A percentile compares a stretch with the other conserved stretches of the same genome.
These are phyloP conservation scores for Apophysomyces trapeziformis DNA, from an alignment of 371 early-diverging fungal genomes.

Conservation along the genomic window DNA sequence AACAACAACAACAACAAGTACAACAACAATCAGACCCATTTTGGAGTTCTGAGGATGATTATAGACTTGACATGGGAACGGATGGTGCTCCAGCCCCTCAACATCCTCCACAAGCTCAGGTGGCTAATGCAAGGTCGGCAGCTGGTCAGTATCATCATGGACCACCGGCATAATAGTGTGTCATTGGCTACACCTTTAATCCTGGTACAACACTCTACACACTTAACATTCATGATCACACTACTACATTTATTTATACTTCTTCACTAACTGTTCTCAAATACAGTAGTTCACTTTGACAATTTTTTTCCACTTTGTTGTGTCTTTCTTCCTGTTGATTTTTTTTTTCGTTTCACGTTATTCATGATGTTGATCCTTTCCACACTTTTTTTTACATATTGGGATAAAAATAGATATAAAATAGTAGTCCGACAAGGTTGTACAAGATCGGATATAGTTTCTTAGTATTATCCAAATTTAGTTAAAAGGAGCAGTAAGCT, in stretches of 20 bases:
- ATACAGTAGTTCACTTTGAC: not conserved
- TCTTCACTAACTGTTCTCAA: constrained; percentile 1
- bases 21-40: constrained; percentile 6
- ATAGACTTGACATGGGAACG: constrained; percentile 6
- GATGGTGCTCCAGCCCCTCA: constrained; percentile 9
- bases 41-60: constrained; percentile 2
- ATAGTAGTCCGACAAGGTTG: not conserved
- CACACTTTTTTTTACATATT: not conserved
- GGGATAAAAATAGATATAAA: not conserved
- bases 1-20: constrained; percentile 11
- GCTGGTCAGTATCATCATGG: not conserved
- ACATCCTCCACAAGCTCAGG: not conserved
- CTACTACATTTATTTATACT: not conserved
- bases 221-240: not conserved
- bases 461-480: not conserved
- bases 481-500: not conserved
- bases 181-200: not conserved
- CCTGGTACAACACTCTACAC: not conserved
- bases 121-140: not conserved
- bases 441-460: constrained; percentile 9
- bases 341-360: not conserved
- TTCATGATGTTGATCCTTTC: not conserved
- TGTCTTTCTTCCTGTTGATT: not conserved
- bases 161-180: not conserved
- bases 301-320: not conserved